These are phyloP conservation scores for Erythrophleum fordii DNA, from an alignment of 306 rosid species.

Conservation along the genomic window DNA sequence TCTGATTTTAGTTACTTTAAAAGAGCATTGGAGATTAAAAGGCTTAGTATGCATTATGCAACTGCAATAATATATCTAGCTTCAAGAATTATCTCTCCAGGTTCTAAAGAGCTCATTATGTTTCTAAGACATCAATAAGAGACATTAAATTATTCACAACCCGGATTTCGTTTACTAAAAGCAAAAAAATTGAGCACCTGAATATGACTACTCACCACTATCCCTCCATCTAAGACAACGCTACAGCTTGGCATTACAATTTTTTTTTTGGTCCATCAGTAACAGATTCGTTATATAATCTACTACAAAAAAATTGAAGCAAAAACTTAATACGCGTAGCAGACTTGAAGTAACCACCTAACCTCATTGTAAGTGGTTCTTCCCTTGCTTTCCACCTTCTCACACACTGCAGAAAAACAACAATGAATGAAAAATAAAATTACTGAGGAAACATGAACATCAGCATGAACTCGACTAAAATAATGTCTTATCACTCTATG, in stretches of 20 bases:
- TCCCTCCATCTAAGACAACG: neutral
- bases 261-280: neutral
- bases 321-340: neutral
- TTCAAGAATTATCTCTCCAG: neutral
- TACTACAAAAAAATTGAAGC: constrained; percentile 5
- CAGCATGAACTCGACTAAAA: constrained; percentile 5
- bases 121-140: neutral
- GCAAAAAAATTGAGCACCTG: neutral
- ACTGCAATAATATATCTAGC: neutral
- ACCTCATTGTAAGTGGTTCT: constrained; percentile 98
- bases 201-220: neutral
- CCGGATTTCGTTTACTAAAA: neutral
- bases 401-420: constrained; percentile 70
- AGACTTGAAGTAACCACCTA: constrained; percentile 41
- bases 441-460: constrained; percentile 19
- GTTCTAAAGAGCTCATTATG: neutral
- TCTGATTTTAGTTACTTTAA: neutral
- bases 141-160: neutral
- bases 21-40: neutral
- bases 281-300: neutral
- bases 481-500: neutral
- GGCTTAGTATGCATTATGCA: neutral
- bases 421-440: constrained; percentile 36
- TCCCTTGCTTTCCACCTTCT: constrained; percentile 98
- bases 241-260: neutral